Evolutionary conservation across 352 stramenopile genomes (phyloP).

Genomic region (Phytophthora citricola): DNA sequence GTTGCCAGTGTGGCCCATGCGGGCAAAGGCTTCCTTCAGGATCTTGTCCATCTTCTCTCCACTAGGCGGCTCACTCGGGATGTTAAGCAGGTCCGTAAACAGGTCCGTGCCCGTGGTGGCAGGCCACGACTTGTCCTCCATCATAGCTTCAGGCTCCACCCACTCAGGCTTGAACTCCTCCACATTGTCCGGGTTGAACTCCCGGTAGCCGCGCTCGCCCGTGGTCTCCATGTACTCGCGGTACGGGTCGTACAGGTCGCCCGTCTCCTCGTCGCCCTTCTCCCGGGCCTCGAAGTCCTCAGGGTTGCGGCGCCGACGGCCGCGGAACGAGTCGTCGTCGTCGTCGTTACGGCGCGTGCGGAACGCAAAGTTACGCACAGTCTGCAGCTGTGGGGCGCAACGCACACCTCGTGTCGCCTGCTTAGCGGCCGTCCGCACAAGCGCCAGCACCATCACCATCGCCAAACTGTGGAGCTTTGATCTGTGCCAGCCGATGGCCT

Average conservation of each 20-base stretch:
- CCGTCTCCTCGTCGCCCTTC: constrained; percentile 25
- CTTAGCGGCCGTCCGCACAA: constrained; percentile 56
- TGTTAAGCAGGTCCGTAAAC: constrained; percentile 85
- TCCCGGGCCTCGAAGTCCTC: constrained; percentile 27
- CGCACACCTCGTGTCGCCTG: constrained; percentile 25
- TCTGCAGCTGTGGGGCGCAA: constrained; percentile 21
- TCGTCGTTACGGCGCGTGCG: constrained; percentile 21
- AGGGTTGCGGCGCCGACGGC: constrained; percentile 26
- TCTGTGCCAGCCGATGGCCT: constrained; percentile 36
- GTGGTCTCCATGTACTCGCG: constrained; percentile 83
- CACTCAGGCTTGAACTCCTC: constrained; percentile 68
- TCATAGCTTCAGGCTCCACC: constrained; percentile 81
- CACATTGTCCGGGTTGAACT: constrained; percentile 81
- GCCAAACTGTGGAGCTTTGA: constrained; percentile 4
- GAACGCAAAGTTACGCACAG: constrained; percentile 26
- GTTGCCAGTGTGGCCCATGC: constrained; percentile 74
- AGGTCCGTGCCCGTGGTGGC: constrained; percentile 78
- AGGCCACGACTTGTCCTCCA: constrained; percentile 91
- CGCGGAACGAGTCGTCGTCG: constrained; percentile 38
- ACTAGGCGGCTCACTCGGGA: constrained; percentile 56
- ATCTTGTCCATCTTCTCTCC: constrained; percentile 77
- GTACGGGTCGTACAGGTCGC: constrained; percentile 83
- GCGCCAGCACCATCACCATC: constrained; percentile 48
- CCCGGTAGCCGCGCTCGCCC: constrained; percentile 70
- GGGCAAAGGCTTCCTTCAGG: constrained; percentile 73